A percentile compares a stretch with the other conserved stretches of the same genome.
Conservation (phyloP, 306 rosid species). For the Cucumis hystrix region DNA sequence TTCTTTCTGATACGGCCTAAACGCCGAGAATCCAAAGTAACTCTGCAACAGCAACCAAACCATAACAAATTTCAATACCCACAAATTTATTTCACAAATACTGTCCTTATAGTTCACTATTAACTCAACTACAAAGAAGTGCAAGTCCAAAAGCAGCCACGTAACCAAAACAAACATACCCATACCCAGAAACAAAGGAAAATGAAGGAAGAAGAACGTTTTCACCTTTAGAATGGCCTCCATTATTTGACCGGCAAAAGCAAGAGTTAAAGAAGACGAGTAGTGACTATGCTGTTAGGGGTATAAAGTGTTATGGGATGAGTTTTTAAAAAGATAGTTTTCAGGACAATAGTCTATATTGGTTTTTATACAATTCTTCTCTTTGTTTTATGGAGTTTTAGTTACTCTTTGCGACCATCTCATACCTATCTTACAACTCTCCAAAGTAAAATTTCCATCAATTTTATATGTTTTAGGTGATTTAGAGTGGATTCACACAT, state of each 20-base stretch:
- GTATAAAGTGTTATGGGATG: no score
- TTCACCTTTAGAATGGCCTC: not conserved
- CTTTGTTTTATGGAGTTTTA: no score
- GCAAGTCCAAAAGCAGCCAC: not conserved
- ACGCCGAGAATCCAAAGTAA: slow-evolving; percentile 53
- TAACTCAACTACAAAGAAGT: not conserved
- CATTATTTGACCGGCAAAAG: not conserved
- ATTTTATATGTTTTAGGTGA: no score
- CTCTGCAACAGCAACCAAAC: slow-evolving; percentile 17
- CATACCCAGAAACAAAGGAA: not conserved
- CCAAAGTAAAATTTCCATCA: no score
- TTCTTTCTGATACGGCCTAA: slow-evolving; percentile 64
- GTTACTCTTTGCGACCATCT: no score
- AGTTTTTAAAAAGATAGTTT: no score
- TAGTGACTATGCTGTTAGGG: not conserved
- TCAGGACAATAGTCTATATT: no score
- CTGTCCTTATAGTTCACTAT: not conserved
- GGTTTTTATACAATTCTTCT: no score
- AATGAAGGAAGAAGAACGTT: not conserved
- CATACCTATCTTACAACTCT: no score
- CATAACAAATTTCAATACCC: not conserved
- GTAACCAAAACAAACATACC: not conserved
- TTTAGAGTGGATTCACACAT: no score
- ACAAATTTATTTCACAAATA: not conserved
- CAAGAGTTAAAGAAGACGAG: not conserved